phyloP scores from a whole-genome alignment of 805 yeast species.

The Isabelozyma pseudorhagii region DNA sequence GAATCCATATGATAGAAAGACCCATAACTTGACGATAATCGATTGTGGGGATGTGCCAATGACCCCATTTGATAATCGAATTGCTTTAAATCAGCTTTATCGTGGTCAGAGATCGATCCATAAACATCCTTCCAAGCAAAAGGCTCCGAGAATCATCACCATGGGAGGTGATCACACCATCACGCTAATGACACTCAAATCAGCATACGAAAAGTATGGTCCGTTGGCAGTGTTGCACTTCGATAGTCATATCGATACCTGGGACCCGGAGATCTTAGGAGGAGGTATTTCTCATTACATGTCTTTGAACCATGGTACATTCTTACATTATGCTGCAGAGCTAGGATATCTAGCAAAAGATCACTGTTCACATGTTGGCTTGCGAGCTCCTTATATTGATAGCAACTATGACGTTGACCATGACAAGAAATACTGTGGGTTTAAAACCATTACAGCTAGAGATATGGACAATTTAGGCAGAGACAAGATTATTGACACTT shows the following conservation, averaged over 20 bases:
- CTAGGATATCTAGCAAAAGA: conserved; percentile 52
- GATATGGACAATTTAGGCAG: conserved; percentile 44
- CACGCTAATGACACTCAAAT: conserved; percentile 47
- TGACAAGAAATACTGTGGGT: conserved; percentile 49
- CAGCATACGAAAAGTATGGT: conserved; percentile 49
- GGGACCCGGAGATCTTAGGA: conserved; percentile 62
- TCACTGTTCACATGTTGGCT: conserved; percentile 59
- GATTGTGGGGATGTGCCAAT: conserved; percentile 68
- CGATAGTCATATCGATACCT: conserved; percentile 69
- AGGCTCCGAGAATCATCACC: conserved; percentile 42
- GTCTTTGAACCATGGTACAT: conserved; percentile 65
- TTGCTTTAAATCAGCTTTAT: conserved; percentile 59
- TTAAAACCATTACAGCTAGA: conserved; percentile 41
- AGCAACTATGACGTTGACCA: conserved; percentile 34
- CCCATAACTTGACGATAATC: conserved; percentile 41
- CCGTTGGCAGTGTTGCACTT: conserved; percentile 54
- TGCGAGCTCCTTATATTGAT: conserved; percentile 59
- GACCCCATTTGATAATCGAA: conserved; percentile 60
- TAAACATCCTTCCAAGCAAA: conserved; percentile 4
- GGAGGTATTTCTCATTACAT: conserved; percentile 60
- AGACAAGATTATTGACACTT: conserved; percentile 30
- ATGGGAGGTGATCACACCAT: conserved; percentile 64
- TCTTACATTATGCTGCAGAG: conserved; percentile 67
- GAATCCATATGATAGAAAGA: conserved; percentile 50
- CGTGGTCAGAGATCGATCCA: conserved; percentile 39